Conservation (phyloP, 352 stramenopile genomes). For the Albugo candida region DNA sequence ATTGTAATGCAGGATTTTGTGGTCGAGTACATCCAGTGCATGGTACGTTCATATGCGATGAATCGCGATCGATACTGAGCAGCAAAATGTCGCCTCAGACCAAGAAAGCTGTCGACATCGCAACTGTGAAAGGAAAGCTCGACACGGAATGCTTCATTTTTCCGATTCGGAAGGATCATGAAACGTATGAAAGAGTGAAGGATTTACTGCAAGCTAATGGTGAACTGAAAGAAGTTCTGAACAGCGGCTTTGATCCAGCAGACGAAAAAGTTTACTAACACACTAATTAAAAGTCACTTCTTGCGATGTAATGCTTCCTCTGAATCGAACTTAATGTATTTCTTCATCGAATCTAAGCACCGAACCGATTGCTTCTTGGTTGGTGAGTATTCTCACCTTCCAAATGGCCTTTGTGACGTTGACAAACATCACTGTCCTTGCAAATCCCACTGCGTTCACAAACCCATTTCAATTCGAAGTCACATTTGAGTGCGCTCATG, state of each 20-base stretch:
- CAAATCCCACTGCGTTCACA: conserved; percentile 95
- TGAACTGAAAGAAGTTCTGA: conserved; percentile 66
- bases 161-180: conserved; percentile 68
- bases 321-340: background rate
- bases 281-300: background rate
- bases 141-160: conserved; percentile 81
- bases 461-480: conserved; percentile 99
- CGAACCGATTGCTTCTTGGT: too few relatives aligned
- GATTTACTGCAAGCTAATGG: conserved; percentile 71
- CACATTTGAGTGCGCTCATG: conserved; percentile 96
- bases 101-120: conserved; percentile 68
- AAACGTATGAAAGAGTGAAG: conserved; percentile 63
- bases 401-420: conserved; percentile 78
- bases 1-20: conserved; percentile 76
- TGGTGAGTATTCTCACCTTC: too few relatives aligned
- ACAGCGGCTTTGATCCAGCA: conserved; percentile 75
- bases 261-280: conserved; percentile 74
- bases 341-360: too few relatives aligned
- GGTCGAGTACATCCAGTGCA: conserved; percentile 60
- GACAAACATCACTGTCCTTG: conserved; percentile 90
- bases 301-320: background rate
- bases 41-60: conserved; percentile 20
- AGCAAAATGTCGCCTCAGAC: conserved; percentile 19
- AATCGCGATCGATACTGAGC: background rate
- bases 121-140: conserved; percentile 65